These are phyloP conservation scores for Capsella rubella DNA, from an alignment of 441 rosid species.

Conservation along the genomic window DNA sequence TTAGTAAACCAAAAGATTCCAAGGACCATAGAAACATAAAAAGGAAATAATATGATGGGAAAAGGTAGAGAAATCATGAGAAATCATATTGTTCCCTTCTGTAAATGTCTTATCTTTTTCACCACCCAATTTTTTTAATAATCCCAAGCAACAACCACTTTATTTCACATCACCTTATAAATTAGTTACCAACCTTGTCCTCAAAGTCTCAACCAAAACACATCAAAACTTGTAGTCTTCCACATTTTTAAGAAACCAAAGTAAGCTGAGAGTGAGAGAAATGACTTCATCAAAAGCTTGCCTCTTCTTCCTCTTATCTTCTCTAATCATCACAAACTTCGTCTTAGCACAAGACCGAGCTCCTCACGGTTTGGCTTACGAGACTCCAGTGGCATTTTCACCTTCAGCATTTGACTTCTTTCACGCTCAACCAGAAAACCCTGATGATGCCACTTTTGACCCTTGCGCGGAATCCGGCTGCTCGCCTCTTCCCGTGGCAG, in stretches of 20 bases:
- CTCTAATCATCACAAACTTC: constrained; percentile 32
- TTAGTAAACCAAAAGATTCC: constrained; percentile 8
- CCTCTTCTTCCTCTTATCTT: constrained; percentile 51
- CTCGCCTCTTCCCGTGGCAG: constrained; percentile 69
- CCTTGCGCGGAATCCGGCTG: constrained; percentile 58
- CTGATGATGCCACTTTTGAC: constrained; percentile 35
- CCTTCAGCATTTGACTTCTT: constrained; percentile 88
- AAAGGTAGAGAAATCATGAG: constrained; percentile 37
- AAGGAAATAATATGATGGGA: not conserved
- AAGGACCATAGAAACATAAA: constrained; percentile 13
- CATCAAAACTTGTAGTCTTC: not conserved
- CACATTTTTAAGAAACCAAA: constrained; percentile 1
- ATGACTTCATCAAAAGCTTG: constrained; percentile 50
- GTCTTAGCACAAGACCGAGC: constrained; percentile 77
- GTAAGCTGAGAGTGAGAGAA: constrained; percentile 32
- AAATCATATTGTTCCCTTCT: constrained; percentile 44
- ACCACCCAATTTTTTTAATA: constrained; percentile 17
- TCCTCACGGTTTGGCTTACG: constrained; percentile 84
- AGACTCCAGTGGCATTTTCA: constrained; percentile 77
- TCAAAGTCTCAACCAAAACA: constrained; percentile 38
- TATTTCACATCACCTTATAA: constrained; percentile 40
- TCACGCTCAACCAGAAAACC: constrained; percentile 61
- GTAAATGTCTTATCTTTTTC: constrained; percentile 27
- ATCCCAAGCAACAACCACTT: constrained; percentile 43
- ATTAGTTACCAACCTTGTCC: constrained; percentile 23